Evolutionary conservation across 768 basidiomycete species (phyloP).

Genomic region (Cubamyces sp.): DNA sequence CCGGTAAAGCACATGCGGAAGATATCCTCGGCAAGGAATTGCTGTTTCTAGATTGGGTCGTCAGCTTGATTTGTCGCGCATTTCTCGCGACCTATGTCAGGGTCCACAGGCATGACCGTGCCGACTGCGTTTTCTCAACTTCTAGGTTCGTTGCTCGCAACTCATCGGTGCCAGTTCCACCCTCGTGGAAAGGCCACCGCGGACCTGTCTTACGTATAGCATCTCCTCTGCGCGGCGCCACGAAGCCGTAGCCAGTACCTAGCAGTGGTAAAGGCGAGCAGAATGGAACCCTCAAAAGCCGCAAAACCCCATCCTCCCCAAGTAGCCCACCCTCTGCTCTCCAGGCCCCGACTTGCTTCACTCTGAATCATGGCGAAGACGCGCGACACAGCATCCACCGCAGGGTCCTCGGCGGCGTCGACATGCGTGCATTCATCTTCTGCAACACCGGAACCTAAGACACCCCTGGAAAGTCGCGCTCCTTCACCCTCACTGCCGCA

Average conservation of each 20-base stretch:
- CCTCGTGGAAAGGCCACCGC: neutral
- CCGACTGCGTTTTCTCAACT: neutral
- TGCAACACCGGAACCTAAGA: conserved; percentile 2
- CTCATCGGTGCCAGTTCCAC: neutral
- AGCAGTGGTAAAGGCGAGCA: neutral
- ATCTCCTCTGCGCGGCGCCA: neutral
- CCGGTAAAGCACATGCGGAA: too few species aligned
- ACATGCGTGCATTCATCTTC: neutral
- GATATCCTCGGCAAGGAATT: too few species aligned
- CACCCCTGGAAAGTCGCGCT: conserved; percentile 1
- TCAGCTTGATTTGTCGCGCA: too few species aligned
- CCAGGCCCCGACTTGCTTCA: too few species aligned
- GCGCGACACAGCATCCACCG: neutral
- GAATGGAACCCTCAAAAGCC: neutral
- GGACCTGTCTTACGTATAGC: neutral
- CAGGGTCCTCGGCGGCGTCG: neutral
- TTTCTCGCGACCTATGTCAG: too few species aligned
- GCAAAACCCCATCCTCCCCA: neutral
- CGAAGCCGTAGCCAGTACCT: neutral
- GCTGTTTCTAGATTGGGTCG: too few species aligned
- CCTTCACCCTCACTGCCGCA: neutral
- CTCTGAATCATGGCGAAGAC: neutral
- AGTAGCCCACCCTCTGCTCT: too few species aligned
- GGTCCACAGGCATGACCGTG: too few species aligned
- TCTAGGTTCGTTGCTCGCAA: neutral